Percentiles rank a stretch among this genome's conserved stretches.
These are phyloP conservation scores for Vigna angularis DNA, from an alignment of 306 rosid genomes.

Conservation along the genomic window DNA sequence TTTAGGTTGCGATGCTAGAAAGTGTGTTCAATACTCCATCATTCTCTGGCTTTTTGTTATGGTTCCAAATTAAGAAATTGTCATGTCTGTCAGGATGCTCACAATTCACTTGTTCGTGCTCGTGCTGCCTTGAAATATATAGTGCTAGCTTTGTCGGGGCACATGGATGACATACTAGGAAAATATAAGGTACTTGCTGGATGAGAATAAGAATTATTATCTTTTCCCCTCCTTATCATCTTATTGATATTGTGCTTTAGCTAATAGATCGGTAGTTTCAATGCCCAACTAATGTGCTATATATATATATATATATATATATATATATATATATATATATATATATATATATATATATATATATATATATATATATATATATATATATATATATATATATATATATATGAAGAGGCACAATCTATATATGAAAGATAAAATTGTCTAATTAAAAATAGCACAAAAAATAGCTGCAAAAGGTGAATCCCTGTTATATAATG, in stretches of 20 bases:
- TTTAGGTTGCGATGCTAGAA: conserved; percentile 23
- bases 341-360: neutral
- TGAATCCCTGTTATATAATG: too few relatives aligned
- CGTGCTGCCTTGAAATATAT: conserved; percentile 88
- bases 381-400: neutral
- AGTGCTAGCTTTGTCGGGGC: conserved; percentile 91
- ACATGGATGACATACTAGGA: conserved; percentile 83
- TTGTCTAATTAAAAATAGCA: too few relatives aligned
- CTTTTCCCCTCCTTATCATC: conserved; percentile 9
- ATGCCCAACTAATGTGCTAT: conserved; percentile 2
- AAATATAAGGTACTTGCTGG: conserved; percentile 75
- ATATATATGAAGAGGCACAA: neutral
- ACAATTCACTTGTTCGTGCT: conserved; percentile 63
- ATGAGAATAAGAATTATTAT: neutral
- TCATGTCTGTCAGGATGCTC: conserved; percentile 66
- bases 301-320: too few relatives aligned
- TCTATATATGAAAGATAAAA: neutral
- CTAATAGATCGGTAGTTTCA: neutral
- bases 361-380: neutral
- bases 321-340: neutral
- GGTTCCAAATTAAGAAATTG: conserved; percentile 24
- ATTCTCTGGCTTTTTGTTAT: conserved; percentile 25
- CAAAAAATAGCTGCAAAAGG: too few relatives aligned
- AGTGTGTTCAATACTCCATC: conserved; percentile 28
- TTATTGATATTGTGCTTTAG: neutral